A percentile compares a stretch with the other conserved stretches of the same genome.
Conservation (phyloP, 805 yeast genomes). For the Yamadazyma sp. region DNA sequence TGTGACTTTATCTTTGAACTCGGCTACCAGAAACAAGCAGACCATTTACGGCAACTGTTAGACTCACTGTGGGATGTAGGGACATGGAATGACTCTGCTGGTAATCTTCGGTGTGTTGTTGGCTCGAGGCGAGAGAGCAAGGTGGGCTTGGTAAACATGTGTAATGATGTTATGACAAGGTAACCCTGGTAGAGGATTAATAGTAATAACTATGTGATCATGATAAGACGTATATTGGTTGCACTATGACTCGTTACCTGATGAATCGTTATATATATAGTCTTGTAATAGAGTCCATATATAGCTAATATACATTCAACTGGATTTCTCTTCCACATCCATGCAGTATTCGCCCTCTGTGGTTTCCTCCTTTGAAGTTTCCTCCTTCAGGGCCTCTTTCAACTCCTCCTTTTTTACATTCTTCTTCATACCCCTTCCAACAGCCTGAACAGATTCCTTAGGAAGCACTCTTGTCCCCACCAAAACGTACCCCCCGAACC, state of each 20-base stretch:
- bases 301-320: constrained; percentile 8
- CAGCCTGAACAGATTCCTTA: constrained; percentile 56
- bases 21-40: constrained; percentile 61
- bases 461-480: constrained; percentile 82
- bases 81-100: constrained; percentile 49
- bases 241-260: too few species aligned
- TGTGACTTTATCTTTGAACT: constrained; percentile 73
- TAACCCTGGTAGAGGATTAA: too few species aligned
- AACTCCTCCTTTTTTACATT: constrained; percentile 1
- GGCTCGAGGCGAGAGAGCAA: too few species aligned
- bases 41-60: constrained; percentile 30
- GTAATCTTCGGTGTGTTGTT: constrained; percentile 56
- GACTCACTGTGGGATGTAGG: constrained; percentile 50
- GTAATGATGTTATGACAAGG: constrained; percentile 5
- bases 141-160: too few species aligned
- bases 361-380: not conserved
- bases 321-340: not conserved
- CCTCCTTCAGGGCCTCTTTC: not conserved
- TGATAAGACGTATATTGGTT: too few species aligned
- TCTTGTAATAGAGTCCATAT: not conserved
- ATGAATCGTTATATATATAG: not conserved
- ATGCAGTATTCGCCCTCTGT: not conserved
- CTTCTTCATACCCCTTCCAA: constrained; percentile 53
- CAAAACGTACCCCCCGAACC: constrained; percentile 87
- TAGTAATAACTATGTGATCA: too few species aligned